phyloP scores from a whole-genome alignment of 805 yeast species.

The Starmerella stigmatis region DNA sequence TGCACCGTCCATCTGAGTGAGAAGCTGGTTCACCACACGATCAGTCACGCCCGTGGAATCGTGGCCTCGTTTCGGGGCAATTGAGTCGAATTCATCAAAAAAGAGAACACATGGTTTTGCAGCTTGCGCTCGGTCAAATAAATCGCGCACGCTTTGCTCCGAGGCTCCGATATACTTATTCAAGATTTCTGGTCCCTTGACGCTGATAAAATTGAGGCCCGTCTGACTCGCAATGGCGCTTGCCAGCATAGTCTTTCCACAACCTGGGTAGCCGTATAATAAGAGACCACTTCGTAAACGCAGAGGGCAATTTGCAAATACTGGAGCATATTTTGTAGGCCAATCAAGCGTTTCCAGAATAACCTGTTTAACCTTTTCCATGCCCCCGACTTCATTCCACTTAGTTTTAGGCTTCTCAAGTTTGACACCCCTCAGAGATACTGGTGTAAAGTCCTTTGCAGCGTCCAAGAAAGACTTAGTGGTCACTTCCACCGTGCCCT shows the following conservation, averaged over 20 bases:
- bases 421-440: conserved; percentile 77
- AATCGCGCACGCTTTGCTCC: conserved; percentile 85
- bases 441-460: conserved; percentile 60
- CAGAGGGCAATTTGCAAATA: conserved; percentile 79
- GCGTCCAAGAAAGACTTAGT: conserved; percentile 43
- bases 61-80: conserved; percentile 95
- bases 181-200: conserved; percentile 90
- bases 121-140: conserved; percentile 87
- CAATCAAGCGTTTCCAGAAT: conserved; percentile 85
- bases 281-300: conserved; percentile 81
- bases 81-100: conserved; percentile 93
- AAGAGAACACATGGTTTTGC: conserved; percentile 89
- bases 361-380: conserved; percentile 60
- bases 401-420: conserved; percentile 61
- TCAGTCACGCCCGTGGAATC: conserved; percentile 98
- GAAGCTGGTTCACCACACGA: conserved; percentile 89
- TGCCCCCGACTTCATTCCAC: conserved; percentile 89
- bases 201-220: conserved; percentile 83
- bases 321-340: conserved; percentile 95
- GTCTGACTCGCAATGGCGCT: conserved; percentile 90
- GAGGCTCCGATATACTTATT: conserved; percentile 96
- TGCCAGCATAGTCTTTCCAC: conserved; percentile 90
- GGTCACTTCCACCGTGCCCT: conserved; percentile 4
- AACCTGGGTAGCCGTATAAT: conserved; percentile 93
- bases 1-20: conserved; percentile 99